Percentiles rank a stretch among this genome's conserved stretches.
Evolutionary conservation across 768 basidiomycete species (phyloP).

Genomic region (Pholiota microspora): DNA sequence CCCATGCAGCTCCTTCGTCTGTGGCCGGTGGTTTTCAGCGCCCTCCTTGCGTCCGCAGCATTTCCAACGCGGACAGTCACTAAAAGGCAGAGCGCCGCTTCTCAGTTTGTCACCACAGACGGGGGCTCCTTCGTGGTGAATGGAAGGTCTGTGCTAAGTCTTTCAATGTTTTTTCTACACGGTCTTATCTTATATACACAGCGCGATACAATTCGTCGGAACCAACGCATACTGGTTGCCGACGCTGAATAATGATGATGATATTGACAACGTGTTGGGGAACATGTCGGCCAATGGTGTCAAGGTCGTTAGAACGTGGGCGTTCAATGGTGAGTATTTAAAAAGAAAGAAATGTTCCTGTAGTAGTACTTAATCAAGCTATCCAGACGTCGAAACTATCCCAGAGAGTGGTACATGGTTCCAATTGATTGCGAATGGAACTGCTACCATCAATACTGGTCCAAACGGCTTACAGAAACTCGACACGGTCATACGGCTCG

Average conservation of each 20-base stretch:
- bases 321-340: conserved; percentile 55
- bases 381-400: conserved; percentile 47
- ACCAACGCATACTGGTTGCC: conserved; percentile 72
- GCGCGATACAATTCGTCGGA: conserved; percentile 32
- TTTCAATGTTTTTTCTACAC: background rate
- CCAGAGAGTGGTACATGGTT: conserved; percentile 63
- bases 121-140: conserved; percentile 52
- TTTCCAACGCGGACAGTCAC: conserved; percentile 30
- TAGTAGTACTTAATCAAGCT: background rate
- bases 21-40: conserved; percentile 28
- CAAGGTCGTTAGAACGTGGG: conserved; percentile 67
- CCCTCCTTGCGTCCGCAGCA: conserved; percentile 32
- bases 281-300: conserved; percentile 57
- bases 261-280: conserved; percentile 56
- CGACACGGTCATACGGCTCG: conserved; percentile 54
- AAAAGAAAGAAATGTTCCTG: background rate
- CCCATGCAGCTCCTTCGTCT: conserved; percentile 31
- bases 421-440: conserved; percentile 56
- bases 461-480: conserved; percentile 62
- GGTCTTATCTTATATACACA: conserved; percentile 14
- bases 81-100: conserved; percentile 24
- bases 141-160: conserved; percentile 39
- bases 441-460: conserved; percentile 52
- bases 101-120: conserved; percentile 42
- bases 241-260: conserved; percentile 47